phyloP scores from a whole-genome alignment of 225 moss, liverwort and hornwort genomes.

The Takakia lepidozioides region DNA sequence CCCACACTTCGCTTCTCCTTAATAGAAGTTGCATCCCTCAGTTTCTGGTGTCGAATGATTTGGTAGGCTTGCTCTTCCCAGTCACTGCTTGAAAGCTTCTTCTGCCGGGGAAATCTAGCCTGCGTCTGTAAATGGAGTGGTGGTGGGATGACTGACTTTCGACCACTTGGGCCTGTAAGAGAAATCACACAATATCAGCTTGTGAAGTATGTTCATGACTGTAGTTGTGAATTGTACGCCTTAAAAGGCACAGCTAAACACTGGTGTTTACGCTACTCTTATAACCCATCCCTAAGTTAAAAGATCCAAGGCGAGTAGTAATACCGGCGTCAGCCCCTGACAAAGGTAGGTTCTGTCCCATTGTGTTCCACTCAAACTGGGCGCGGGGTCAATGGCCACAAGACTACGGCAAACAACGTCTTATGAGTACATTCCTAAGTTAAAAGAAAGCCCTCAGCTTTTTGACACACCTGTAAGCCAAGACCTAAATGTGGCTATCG shows the following conservation, averaged over 20 bases:
- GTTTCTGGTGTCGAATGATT: slow-evolving; percentile 55
- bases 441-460: background rate
- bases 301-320: background rate
- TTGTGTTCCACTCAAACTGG: no score
- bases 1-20: slow-evolving; percentile 5
- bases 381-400: no score
- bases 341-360: no score
- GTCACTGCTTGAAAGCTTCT: slow-evolving; percentile 27
- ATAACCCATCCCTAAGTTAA: background rate
- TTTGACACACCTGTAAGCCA: background rate
- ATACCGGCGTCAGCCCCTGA: no score
- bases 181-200: background rate
- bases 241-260: background rate
- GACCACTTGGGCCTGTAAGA: slow-evolving; percentile 16
- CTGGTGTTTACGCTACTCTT: background rate
- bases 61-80: slow-evolving; percentile 78
- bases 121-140: slow-evolving; percentile 11
- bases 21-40: slow-evolving; percentile 37
- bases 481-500: no score
- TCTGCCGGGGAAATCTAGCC: slow-evolving; percentile 7
- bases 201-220: background rate
- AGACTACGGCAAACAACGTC: no score
- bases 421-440: no score
- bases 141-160: slow-evolving; percentile 12
- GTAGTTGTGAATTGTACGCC: background rate